Conservation (phyloP, 257 asterid genomes). For the Petrea volubilis region DNA sequence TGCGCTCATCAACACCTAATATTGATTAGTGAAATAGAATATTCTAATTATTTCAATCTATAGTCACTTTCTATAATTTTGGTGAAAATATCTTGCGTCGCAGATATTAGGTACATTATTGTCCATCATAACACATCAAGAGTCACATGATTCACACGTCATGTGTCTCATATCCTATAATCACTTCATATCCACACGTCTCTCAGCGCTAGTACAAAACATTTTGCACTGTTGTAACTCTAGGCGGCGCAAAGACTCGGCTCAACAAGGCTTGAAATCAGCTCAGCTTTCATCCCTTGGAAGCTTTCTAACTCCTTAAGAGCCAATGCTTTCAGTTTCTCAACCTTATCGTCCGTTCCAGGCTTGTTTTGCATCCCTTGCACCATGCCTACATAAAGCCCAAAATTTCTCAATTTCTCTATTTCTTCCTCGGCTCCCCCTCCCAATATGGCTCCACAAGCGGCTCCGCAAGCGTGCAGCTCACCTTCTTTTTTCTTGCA, state of each 20-base stretch:
- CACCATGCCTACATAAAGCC: constrained; percentile 52
- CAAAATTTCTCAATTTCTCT: constrained; percentile 52
- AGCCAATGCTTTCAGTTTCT: constrained; percentile 44
- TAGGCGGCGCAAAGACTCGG: background rate
- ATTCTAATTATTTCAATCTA: no score
- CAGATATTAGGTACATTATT: no score
- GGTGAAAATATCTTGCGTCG: no score
- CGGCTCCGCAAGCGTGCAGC: constrained; percentile 67
- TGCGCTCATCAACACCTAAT: no score
- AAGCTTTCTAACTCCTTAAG: constrained; percentile 48
- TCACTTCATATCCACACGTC: background rate
- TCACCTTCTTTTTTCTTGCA: constrained; percentile 57
- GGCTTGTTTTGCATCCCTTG: constrained; percentile 35
- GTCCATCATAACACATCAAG: no score
- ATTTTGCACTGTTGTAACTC: background rate
- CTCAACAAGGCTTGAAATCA: constrained; percentile 35
- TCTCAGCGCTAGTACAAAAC: background rate
- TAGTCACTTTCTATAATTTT: no score
- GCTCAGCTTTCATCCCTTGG: constrained; percentile 22
- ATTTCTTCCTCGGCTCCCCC: constrained; percentile 65
- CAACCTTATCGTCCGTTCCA: constrained; percentile 31
- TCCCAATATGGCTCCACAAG: constrained; percentile 81
- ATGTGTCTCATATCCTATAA: no score
- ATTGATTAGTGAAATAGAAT: no score
- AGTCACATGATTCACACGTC: no score